phyloP scores from a whole-genome alignment of 2,329 filamentous ascomycete species.

The Xylariaceae sp. region DNA sequence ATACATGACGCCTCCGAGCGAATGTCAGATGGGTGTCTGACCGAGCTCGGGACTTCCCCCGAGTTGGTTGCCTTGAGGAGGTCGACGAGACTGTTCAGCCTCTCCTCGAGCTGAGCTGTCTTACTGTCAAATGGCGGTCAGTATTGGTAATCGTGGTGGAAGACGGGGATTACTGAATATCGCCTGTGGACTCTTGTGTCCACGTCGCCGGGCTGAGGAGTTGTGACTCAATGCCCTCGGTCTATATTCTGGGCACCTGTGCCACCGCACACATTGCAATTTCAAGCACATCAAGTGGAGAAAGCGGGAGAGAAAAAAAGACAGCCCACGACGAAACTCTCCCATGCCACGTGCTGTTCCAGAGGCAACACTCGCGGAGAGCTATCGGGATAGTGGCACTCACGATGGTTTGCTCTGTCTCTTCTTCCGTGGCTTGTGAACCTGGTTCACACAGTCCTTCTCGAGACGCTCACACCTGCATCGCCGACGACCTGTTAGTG shows the following conservation, averaged over 20 bases:
- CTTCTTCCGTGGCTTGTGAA: conserved; percentile 48
- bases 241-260: too few relatives aligned
- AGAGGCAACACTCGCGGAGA: not conserved
- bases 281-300: too few relatives aligned
- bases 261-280: too few relatives aligned
- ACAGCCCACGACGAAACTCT: too few relatives aligned
- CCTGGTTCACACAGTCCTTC: conserved; percentile 43
- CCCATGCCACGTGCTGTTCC: too few relatives aligned
- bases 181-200: too few relatives aligned
- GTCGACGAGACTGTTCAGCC: conserved; percentile 45
- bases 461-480: conserved; percentile 43
- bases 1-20: conserved; percentile 8
- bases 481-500: conserved; percentile 1
- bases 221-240: too few relatives aligned
- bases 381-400: conserved; percentile 22
- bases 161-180: too few relatives aligned
- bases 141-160: too few relatives aligned
- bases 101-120: conserved; percentile 46
- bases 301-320: too few relatives aligned
- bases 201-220: too few relatives aligned
- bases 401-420: conserved; percentile 47
- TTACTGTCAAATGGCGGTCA: conserved; percentile 27
- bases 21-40: conserved; percentile 6
- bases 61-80: conserved; percentile 37
- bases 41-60: conserved; percentile 10